These are phyloP conservation scores for Amanita molliuscula DNA, from an alignment of 768 basidiomycete species.

Conservation along the genomic window DNA sequence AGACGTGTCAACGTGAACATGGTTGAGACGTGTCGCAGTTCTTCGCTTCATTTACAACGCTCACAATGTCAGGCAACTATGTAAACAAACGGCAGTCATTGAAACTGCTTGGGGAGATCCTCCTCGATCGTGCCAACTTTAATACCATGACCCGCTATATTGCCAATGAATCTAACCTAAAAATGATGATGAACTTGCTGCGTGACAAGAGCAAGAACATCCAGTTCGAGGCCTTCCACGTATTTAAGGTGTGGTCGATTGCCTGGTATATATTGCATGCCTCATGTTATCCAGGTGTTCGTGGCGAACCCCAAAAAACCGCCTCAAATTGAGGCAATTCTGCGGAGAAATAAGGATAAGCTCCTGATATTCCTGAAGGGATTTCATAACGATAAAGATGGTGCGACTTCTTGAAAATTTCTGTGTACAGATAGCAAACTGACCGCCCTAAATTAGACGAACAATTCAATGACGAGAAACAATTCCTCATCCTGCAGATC, in stretches of 20 bases:
- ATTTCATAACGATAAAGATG: slow-evolving; percentile 99
- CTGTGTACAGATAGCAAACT: background rate
- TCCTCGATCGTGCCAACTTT: slow-evolving; percentile 96
- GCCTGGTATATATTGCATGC: background rate
- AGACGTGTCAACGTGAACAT: slow-evolving; percentile 3
- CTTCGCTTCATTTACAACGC: slow-evolving; percentile 88
- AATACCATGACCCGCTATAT: slow-evolving; percentile 98
- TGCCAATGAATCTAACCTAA: slow-evolving; percentile 87
- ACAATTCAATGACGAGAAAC: slow-evolving; percentile 96
- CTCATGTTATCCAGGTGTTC: slow-evolving; percentile 52
- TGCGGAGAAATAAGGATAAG: slow-evolving; percentile 91
- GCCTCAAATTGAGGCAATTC: slow-evolving; percentile 83
- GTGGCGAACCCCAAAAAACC: slow-evolving; percentile 99
- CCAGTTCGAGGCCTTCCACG: slow-evolving; percentile 99
- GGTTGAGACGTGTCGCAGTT: slow-evolving; percentile 44
- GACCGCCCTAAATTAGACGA: slow-evolving; percentile 49
- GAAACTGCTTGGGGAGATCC: slow-evolving; percentile 95
- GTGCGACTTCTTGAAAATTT: slow-evolving; percentile 27
- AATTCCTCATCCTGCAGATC: slow-evolving; percentile 90
- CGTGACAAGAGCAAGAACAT: slow-evolving; percentile 99
- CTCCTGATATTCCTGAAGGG: slow-evolving; percentile 78
- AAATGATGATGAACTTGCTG: slow-evolving; percentile 99
- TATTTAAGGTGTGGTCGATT: slow-evolving; percentile 78
- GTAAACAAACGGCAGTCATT: slow-evolving; percentile 99
- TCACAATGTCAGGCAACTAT: slow-evolving; percentile 91